Evolutionary conservation across 805 yeast species (phyloP).

Genomic region (Metschnikowia aberdeeniae): DNA sequence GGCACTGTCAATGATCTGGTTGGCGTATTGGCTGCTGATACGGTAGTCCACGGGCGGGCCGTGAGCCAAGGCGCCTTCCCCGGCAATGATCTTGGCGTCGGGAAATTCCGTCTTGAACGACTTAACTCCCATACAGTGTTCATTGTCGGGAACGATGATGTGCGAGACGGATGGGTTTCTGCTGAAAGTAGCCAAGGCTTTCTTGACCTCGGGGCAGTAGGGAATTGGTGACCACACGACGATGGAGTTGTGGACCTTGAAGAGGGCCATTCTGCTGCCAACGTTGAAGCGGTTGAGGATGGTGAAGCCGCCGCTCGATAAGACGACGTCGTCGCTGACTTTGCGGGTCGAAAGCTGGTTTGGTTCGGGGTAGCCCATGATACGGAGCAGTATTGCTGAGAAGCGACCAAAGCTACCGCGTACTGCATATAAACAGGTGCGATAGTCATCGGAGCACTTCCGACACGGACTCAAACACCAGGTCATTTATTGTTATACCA

Average conservation of each 20-base stretch:
- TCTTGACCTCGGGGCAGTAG: slow-evolving; percentile 42
- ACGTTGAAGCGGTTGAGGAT: slow-evolving; percentile 29
- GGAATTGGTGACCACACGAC: slow-evolving; percentile 57
- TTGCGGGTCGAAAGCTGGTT: slow-evolving; percentile 28
- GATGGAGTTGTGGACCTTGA: slow-evolving; percentile 24
- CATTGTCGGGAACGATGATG: slow-evolving; percentile 58
- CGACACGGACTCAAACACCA: too few species aligned
- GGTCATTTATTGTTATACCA: too few species aligned
- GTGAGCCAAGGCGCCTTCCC: slow-evolving; percentile 37
- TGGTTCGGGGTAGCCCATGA: slow-evolving; percentile 29
- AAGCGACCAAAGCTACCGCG: too few species aligned
- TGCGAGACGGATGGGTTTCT: slow-evolving; percentile 39
- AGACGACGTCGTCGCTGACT: slow-evolving; percentile 32
- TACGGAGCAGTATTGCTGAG: too few species aligned
- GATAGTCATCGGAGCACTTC: too few species aligned
- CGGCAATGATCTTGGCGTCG: slow-evolving; percentile 49
- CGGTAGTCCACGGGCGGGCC: slow-evolving; percentile 36
- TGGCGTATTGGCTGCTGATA: slow-evolving; percentile 32
- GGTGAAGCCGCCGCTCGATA: slow-evolving; percentile 32
- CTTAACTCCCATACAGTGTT: slow-evolving; percentile 60
- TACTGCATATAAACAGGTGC: too few species aligned
- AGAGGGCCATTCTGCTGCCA: slow-evolving; percentile 42
- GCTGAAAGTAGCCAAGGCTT: slow-evolving; percentile 32
- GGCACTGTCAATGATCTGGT: slow-evolving; percentile 26
- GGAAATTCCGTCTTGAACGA: slow-evolving; percentile 51